Conservation (phyloP, 2,329 filamentous ascomycete genomes). For the Calonectria montana region DNA sequence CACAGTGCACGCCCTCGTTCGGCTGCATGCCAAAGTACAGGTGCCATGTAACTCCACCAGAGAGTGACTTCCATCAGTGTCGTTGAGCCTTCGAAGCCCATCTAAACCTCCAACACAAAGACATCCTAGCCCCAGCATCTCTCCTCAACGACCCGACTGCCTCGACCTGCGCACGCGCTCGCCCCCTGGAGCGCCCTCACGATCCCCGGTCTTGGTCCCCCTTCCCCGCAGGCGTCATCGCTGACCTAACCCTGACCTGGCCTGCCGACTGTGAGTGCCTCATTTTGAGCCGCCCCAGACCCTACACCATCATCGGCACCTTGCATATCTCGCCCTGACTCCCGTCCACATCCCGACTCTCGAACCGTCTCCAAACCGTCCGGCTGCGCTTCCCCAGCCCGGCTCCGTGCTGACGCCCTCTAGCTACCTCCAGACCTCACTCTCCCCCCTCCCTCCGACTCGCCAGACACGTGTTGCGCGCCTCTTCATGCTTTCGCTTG, state of each 20-base stretch:
- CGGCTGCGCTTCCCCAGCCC: constrained; percentile 32
- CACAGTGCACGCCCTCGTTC: constrained; percentile 32
- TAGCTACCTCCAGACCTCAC: constrained; percentile 33
- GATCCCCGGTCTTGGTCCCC: constrained; percentile 29
- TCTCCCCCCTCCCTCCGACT: constrained; percentile 31
- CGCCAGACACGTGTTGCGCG: constrained; percentile 46
- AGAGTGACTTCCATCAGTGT: constrained; percentile 48
- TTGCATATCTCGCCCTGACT: constrained; percentile 18
- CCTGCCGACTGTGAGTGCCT: constrained; percentile 49
- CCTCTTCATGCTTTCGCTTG: constrained; percentile 54
- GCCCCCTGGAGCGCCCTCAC: constrained; percentile 30
- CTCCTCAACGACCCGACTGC: constrained; percentile 25
- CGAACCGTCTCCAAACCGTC: constrained; percentile 26
- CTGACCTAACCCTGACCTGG: constrained; percentile 53
- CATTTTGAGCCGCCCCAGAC: constrained; percentile 48
- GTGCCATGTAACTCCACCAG: constrained; percentile 47
- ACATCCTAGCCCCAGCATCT: constrained; percentile 24
- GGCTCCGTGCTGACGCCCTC: constrained; percentile 35
- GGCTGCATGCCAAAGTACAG: constrained; percentile 49
- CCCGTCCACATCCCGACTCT: constrained; percentile 34
- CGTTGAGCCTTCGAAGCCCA: constrained; percentile 34
- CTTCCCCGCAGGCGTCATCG: constrained; percentile 51
- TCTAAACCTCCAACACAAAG: constrained; percentile 38
- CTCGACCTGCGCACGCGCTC: constrained; percentile 23
- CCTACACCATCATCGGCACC: constrained; percentile 41